Percentiles rank a stretch among this genome's conserved stretches.
phyloP scores from a whole-genome alignment of 2,329 filamentous ascomycete genomes.

The Sordariomycetes sp. region DNA sequence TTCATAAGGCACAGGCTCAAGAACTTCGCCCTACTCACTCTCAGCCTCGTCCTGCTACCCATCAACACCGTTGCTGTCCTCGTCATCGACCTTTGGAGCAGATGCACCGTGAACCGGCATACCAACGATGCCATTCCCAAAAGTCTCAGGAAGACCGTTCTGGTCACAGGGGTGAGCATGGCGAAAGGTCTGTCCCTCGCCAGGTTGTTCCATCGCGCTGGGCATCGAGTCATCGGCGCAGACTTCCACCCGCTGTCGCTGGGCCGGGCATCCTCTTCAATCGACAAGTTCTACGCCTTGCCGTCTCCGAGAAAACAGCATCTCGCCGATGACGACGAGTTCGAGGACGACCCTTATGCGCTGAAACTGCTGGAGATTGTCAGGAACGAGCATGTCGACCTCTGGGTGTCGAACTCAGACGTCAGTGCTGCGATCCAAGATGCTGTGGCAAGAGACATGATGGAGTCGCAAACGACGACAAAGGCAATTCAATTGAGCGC shows the following conservation, averaged over 20 bases:
- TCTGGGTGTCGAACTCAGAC: constrained; percentile 70
- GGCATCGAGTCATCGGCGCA: constrained; percentile 64
- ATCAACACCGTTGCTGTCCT: constrained; percentile 34
- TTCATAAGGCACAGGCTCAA: constrained; percentile 6
- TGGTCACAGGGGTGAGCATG: constrained; percentile 68
- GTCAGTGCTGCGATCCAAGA: constrained; percentile 58
- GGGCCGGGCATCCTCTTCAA: constrained; percentile 48
- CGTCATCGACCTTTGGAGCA: constrained; percentile 11
- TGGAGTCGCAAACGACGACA: constrained; percentile 49
- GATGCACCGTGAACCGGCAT: not conserved
- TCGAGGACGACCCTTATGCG: constrained; percentile 39
- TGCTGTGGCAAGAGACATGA: constrained; percentile 50
- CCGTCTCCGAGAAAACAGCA: constrained; percentile 14
- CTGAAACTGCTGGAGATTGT: constrained; percentile 49
- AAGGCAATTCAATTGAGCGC: constrained; percentile 55
- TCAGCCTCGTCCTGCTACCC: constrained; percentile 34
- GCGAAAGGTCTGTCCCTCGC: constrained; percentile 60
- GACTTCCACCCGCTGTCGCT: constrained; percentile 47
- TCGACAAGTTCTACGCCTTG: constrained; percentile 44
- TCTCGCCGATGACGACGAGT: not conserved
- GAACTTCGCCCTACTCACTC: constrained; percentile 12
- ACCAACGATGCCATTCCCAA: not conserved
- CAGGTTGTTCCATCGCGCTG: constrained; percentile 52
- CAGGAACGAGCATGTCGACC: constrained; percentile 48
- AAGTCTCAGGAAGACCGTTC: constrained; percentile 34